Base-by-base conservation (phyloP, 768 basidiomycete genomes). In the Dendrothele bispora region DNA sequence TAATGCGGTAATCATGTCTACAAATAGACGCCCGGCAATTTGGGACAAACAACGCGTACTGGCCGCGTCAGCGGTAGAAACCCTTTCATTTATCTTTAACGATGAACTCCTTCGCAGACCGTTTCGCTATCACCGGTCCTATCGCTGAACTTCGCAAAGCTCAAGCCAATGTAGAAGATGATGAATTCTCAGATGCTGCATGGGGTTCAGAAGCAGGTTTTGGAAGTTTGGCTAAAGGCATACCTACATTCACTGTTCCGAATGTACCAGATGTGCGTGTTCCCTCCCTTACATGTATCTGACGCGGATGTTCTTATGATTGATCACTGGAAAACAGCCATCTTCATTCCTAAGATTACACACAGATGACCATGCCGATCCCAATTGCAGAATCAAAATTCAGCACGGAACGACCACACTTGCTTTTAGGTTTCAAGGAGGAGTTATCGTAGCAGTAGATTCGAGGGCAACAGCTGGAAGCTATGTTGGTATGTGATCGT, bases 361-460 rank as follows among this genome's bases (percentile, higher is more conserved):
- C 71, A 98, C 95, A 35, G 94, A 98, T 65, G 94, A 97, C 72
- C 87, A 84, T 53, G 92, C 93, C 49, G 92, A 98, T 75, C 90
- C 93, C 34, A 83, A 79, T 49, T 97, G 94, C 74, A 85, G 82
- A 68, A 98, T 99, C 70, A 98, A 98, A 77, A 95, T 99, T 56
- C 88, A 93, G 64, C 97, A 99, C 64, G 97, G 97, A 59, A 99
- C 97, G 22, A 99, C 97, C 8, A 98, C 97, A 2, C 78, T 99
- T 34, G 97, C 97, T 6, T 99, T 99, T 80, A 79, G 92, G 63
- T 99, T 88, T 73, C 74, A 91, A 63, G 97, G 97, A 18, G 97
- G 97, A 46, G 93, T 98, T 49, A 95, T 98, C 52, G 97, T 98
- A n/a, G 91, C 93, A 18, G 97, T 99, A n/a, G 97, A 99, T 65